Base-by-base conservation (phyloP, 2,329 filamentous ascomycete species). In the Aspergillus quadrilineatus region DNA sequence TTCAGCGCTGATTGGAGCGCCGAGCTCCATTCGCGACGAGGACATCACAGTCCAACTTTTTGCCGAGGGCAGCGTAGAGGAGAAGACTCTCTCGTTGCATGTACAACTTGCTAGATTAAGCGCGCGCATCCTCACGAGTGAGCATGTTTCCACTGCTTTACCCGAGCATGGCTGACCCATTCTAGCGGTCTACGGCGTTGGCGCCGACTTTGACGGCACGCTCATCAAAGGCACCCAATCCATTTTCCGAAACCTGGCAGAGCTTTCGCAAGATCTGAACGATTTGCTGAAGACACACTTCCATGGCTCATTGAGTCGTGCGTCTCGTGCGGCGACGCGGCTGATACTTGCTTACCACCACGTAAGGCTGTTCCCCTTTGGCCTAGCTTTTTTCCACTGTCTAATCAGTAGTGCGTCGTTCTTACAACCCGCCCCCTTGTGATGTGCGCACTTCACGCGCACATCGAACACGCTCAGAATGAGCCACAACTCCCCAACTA, bases 261-360 rank as follows among this genome's bases (percentile, higher is more conserved):
- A 64, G 12, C 54, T 68, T 4, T 68, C 65, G 1, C 61, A 64
- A 10, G 65, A 68, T 10, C 42, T 68, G 9, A 67, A 63, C 3
- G 57, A 52, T 1, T 65, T 68, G 8, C 32, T 68, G 3, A 58
- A 66, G 22, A 59, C 60, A 5, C 55, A 66, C 49, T 68, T 68
- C 28, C 63, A 67, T 14, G 65, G 65, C 10, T 39, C 63, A 26
- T 59, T 67, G 9, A 64, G 64, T 37, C 55, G 63, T 15, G 65
- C 65, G 9, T 68, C 66, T 6, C 65, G 65, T 17, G 66, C 65
- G 61, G 65, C 65, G 5, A 64, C 66, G 9, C 55, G 64, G 29
- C 50, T 68, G 4, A 66, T 68, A 57, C 52, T 68, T 5, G 64
- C 65, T 4, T 65, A 68, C 51, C 66, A 68, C 32, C 66, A 68